A percentile compares a stretch with the other conserved stretches of the same genome.
These are phyloP conservation scores for Mycena amicta DNA, from an alignment of 768 basidiomycete genomes.

Conservation along the genomic window DNA sequence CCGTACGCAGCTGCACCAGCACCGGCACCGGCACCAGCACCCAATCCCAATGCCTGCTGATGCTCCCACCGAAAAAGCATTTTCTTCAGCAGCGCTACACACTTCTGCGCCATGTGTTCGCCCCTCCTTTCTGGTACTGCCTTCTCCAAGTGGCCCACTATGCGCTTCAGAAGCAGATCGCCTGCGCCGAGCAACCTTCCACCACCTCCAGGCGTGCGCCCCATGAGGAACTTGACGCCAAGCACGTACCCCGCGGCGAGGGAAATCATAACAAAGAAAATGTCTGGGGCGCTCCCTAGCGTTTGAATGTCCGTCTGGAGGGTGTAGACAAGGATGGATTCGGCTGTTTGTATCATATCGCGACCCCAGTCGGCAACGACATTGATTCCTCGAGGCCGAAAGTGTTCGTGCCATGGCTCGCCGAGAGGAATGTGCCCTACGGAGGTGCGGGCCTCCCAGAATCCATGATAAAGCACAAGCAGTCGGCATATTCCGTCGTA, in stretches of 20 bases:
- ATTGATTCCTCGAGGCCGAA: constrained; percentile 37
- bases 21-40: no score
- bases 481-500: constrained; percentile 40
- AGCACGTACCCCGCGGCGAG: constrained; percentile 35
- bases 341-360: constrained; percentile 38
- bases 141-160: neutral
- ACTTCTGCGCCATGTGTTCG: neutral
- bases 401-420: constrained; percentile 1
- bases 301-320: constrained; percentile 34
- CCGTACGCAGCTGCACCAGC: no score
- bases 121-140: neutral
- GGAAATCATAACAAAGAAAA: constrained; percentile 41
- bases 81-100: neutral
- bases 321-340: constrained; percentile 35
- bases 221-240: constrained; percentile 37
- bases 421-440: constrained; percentile 1
- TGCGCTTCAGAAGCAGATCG: neutral
- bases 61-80: neutral
- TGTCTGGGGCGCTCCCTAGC: constrained; percentile 41
- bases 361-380: constrained; percentile 41
- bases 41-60: neutral
- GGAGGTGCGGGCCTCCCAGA: constrained; percentile 18
- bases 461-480: constrained; percentile 36
- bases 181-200: neutral
- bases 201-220: neutral